A percentile compares a stretch with the other conserved stretches of the same genome.
These are phyloP conservation scores for Colletotrichum sp. DNA, from an alignment of 2,329 filamentous ascomycete species.

Conservation along the genomic window DNA sequence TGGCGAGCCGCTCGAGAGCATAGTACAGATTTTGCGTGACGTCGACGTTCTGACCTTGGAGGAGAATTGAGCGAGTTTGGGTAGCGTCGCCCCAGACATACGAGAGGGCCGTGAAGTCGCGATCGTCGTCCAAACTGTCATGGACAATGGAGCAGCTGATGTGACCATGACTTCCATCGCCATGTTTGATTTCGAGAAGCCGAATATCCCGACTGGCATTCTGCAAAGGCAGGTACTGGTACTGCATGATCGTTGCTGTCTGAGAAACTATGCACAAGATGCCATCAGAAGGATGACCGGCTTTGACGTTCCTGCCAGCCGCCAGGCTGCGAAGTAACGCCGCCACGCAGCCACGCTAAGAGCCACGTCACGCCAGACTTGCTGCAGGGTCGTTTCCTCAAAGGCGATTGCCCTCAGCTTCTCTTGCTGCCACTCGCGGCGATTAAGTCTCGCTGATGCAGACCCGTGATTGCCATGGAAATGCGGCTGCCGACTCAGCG, in stretches of 20 bases:
- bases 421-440: accelerated
- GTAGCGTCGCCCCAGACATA: background rate
- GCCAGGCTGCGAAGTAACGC: background rate
- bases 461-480: background rate
- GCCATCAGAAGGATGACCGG: background rate
- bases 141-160: background rate
- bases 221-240: background rate
- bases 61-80: background rate
- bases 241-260: background rate
- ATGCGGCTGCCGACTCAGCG: background rate
- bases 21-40: background rate
- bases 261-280: background rate
- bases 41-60: background rate
- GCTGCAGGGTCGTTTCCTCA: background rate
- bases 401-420: background rate
- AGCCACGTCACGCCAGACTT: background rate
- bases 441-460: background rate
- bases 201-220: background rate
- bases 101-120: background rate
- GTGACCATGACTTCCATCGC: background rate
- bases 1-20: background rate
- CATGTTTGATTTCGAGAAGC: background rate
- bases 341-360: background rate
- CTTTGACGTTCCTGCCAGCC: background rate
- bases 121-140: background rate